Base-by-base conservation (phyloP, 768 basidiomycete genomes). In the Lactifluus hygrophoroides region DNA sequence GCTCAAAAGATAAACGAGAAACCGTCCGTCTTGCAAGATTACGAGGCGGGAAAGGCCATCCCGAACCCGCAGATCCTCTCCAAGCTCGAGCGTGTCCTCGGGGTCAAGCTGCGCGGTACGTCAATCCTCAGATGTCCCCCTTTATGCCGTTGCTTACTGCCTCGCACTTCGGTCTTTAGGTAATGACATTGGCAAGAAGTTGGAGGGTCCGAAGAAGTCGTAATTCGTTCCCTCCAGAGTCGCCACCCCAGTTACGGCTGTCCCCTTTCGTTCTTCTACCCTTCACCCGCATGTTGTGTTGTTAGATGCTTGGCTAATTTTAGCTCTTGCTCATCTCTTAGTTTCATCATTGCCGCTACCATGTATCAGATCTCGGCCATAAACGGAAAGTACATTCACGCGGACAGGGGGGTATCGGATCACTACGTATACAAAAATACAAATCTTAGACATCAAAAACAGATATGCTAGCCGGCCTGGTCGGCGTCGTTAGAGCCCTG, bases 1-100 rank as follows among this genome's bases (percentile, higher is more conserved):
- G 94, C 94, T 11, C 85, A 86, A 69, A 91, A 90, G 76, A 83
- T 94, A 67, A 97, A 96, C 70, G 92, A 94, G 75, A 94, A 94
- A 72, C 90, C 88, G 30, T 86, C 87, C 48, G 76, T 93, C 51
- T 74, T 92, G 35, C 88, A 91, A 70, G 93, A 94, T 66, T 92
- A 95, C 70, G 94, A 96, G 72, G 79, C 86, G 3, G 85, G 90
- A 56, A 86, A 82, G 72, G 94, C 93, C 32, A 81, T 91, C 38
- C 94, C 94, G 30, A 93, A 86, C 67, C 74, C 88, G 42, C 88
- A 92, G 68, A 83, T 96, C 66, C 82, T 97, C 32, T 77, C 79
- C 56, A 95, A 96, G 79, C 83, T 96, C 64, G 94, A 97, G 75
- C 81, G 92, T 54, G 74, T 74, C 30, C 78, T 97, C 63, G 85